Conservation (phyloP, 2,329 filamentous ascomycete species). For the Didymella glomerata region DNA sequence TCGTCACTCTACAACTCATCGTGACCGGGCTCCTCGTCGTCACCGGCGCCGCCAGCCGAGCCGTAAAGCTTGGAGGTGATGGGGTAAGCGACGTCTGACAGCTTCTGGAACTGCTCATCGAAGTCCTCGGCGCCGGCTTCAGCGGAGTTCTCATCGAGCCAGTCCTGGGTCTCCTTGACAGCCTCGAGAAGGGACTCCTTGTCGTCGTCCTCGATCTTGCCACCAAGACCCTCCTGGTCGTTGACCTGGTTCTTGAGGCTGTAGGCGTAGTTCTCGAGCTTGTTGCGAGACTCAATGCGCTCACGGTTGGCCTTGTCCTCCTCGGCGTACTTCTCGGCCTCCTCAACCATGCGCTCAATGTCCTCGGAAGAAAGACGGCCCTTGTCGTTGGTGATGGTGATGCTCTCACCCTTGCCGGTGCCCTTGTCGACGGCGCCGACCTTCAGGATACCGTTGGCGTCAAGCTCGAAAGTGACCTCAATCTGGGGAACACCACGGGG, state of each 20-base stretch:
- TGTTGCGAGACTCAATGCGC: slow-evolving; percentile 95
- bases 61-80: slow-evolving; percentile 98
- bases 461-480: slow-evolving; percentile 96
- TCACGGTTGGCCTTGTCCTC: slow-evolving; percentile 98
- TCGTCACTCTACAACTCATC: slow-evolving; percentile 62
- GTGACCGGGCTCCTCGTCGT: slow-evolving; percentile 65
- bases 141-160: slow-evolving; percentile 93
- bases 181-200: slow-evolving; percentile 96
- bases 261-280: slow-evolving; percentile 99
- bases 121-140: slow-evolving; percentile 92
- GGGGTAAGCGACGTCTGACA: slow-evolving; percentile 94
- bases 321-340: slow-evolving; percentile 98
- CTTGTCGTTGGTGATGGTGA: slow-evolving; percentile 99
- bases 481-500: slow-evolving; percentile 98
- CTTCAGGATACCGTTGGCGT: slow-evolving; percentile 98
- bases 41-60: slow-evolving; percentile 68
- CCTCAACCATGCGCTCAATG: slow-evolving; percentile 98
- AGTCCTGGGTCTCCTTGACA: slow-evolving; percentile 95
- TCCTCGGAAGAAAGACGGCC: slow-evolving; percentile 94
- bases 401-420: slow-evolving; percentile 95
- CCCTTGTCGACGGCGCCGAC: slow-evolving; percentile 97
- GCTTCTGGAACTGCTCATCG: slow-evolving; percentile 99
- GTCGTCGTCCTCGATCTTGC: slow-evolving; percentile 98
- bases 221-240: slow-evolving; percentile 94
- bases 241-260: slow-evolving; percentile 99